Base-by-base conservation (phyloP, 495 filamentous ascomycete genomes). In the Parachaetomium inaequale region DNA sequence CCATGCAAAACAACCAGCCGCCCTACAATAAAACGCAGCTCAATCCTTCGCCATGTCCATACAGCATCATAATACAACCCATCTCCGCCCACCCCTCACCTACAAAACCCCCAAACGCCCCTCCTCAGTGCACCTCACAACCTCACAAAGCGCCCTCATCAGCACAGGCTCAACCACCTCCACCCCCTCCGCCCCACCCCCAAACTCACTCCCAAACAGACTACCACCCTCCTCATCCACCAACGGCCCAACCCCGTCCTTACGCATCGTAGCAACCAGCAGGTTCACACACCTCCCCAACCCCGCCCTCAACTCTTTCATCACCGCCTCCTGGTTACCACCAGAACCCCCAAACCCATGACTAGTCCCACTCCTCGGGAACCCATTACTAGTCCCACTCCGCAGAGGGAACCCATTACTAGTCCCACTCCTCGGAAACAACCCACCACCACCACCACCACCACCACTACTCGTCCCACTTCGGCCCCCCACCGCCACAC, bases 91-190 rank as follows among this genome's bases (percentile, higher is more conserved):
- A 4, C 31, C 31, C 31, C 31, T 32, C 34, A 2, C 36, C 36
- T 26, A 26, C 36, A 23, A 47, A 2, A 11, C 29, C 42, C 28
- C 29, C 12, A 8, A 31, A 26, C n/a, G 10, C 1, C 31, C 23
- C 57, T 77, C 74, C 65, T 80, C 77, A 5, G 69, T 68, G 8
- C 72, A 69, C 32, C 72, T 69, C 25, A 80, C 78, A 11, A 76
- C 66, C 61, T 80, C 75, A 55, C 76, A 79, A 4, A 80, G 69
- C 36, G 76, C 70, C 49, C 75, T 64, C 66, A 80, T 61, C 53
- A 80, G 65, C 21, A 76, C 59, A 1, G 70, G 70, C 29, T 79
- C 75, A 5, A 74, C 65, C 56, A 61, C 51, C 61, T 55, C 55
- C 42, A 43, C 57, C 58, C 43, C 68, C 60, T 31, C 47, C 14